Conservation (phyloP, 2,329 filamentous ascomycete species). For the Cercospora zeina region DNA sequence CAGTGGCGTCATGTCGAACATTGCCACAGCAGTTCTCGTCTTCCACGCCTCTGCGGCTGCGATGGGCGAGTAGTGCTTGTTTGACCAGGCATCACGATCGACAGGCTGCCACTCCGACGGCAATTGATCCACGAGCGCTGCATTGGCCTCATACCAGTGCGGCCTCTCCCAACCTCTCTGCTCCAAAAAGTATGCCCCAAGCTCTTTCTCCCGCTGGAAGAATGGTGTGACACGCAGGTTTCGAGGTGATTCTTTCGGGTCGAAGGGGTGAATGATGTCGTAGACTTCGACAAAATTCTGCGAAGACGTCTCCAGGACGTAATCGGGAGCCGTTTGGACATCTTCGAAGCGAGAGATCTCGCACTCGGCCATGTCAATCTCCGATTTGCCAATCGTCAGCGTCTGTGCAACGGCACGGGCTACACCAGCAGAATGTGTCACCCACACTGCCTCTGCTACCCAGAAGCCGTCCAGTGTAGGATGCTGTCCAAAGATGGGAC, state of each 20-base stretch:
- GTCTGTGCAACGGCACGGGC: conserved; percentile 62
- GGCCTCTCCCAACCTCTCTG: conserved; percentile 63
- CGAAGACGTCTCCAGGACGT: conserved; percentile 59
- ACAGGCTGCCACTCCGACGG: conserved; percentile 58
- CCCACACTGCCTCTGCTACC: conserved; percentile 67
- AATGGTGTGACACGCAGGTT: conserved; percentile 62
- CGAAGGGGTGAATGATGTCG: conserved; percentile 63
- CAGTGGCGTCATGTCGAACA: conserved; percentile 65
- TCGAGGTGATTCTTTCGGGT: conserved; percentile 59
- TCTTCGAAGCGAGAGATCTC: conserved; percentile 63
- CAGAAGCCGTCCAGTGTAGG: conserved; percentile 62
- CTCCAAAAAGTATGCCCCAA: conserved; percentile 62
- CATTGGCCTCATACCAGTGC: conserved; percentile 62
- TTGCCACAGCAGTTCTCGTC: conserved; percentile 61
- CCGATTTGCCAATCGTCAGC: conserved; percentile 57
- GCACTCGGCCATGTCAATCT: conserved; percentile 60
- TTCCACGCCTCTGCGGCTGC: conserved; percentile 64
- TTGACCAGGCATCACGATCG: conserved; percentile 61
- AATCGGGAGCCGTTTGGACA: conserved; percentile 57
- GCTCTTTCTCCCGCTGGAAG: conserved; percentile 54
- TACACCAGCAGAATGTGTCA: conserved; percentile 65
- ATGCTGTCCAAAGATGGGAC: conserved; percentile 59
- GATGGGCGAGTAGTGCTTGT: conserved; percentile 59
- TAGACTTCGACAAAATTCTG: conserved; percentile 66
- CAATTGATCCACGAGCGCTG: conserved; percentile 52